Conservation (phyloP, 78 protist genomes). For the Creolimax fragrantissima region DNA sequence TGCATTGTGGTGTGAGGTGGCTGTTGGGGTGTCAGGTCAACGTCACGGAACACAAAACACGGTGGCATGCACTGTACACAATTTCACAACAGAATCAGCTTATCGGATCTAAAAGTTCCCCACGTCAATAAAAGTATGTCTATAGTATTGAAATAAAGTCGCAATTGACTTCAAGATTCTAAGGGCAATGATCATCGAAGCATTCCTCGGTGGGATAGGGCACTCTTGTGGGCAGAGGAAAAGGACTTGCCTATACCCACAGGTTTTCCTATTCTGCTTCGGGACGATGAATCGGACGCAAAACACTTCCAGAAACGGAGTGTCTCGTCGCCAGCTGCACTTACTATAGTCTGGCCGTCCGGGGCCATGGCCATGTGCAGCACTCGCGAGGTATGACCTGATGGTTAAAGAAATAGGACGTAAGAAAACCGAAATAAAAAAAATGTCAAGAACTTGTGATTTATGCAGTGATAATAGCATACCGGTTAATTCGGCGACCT, state of each 20-base stretch:
- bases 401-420: background rate
- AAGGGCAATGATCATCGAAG: too few relatives aligned
- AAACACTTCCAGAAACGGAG: constrained; percentile 96
- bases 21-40: too few relatives aligned
- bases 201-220: background rate
- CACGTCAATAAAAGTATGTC: too few relatives aligned
- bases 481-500: constrained; percentile 88
- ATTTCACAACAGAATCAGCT: too few relatives aligned
- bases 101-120: too few relatives aligned
- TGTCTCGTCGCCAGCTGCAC: constrained; percentile 98
- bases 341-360: constrained; percentile 86
- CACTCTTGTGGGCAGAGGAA: background rate
- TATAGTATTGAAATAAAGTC: too few relatives aligned
- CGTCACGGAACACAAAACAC: too few relatives aligned
- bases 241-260: background rate
- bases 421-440: background rate
- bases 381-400: constrained; percentile 86
- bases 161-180: too few relatives aligned
- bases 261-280: background rate
- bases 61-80: too few relatives aligned
- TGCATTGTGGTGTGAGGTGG: too few relatives aligned
- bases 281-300: background rate
- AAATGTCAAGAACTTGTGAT: background rate
- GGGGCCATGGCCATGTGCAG: constrained; percentile 94
- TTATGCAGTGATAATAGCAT: background rate